Evolutionary conservation across 129 eudicot species (phyloP).

Genomic region (Centella asiatica): DNA sequence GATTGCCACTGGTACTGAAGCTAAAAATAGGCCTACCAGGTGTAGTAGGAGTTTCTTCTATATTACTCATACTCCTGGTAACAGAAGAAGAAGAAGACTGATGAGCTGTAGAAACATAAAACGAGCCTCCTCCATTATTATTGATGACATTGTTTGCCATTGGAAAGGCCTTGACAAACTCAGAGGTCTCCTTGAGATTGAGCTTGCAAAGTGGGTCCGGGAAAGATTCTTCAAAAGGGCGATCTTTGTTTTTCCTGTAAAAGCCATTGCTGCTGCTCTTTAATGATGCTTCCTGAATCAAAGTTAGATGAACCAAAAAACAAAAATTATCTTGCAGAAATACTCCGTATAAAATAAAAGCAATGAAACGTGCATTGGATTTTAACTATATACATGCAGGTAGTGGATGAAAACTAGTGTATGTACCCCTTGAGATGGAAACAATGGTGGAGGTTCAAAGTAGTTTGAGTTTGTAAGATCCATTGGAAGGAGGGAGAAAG

Average conservation of each 20-base stretch:
- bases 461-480: background rate
- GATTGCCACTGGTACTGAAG: constrained; percentile 51
- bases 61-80: constrained; percentile 26
- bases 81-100: constrained; percentile 27
- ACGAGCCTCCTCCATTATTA: constrained; percentile 10
- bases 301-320: no score
- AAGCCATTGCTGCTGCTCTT: constrained; percentile 24
- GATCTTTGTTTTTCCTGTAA: constrained; percentile 22
- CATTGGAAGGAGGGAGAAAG: no score
- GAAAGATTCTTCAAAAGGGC: constrained; percentile 47
- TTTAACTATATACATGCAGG: no score
- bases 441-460: background rate
- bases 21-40: constrained; percentile 70
- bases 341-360: constrained; percentile 9
- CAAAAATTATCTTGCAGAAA: no score
- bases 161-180: constrained; percentile 63
- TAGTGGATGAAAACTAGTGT: no score
- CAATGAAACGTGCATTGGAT: background rate
- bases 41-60: constrained; percentile 64
- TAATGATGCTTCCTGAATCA: constrained; percentile 18
- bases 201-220: constrained; percentile 54
- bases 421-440: background rate
- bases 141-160: constrained; percentile 24
- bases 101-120: constrained; percentile 12
- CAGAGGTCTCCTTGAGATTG: constrained; percentile 54